Base-by-base conservation (phyloP, 208 protist species). In the Leptomonas pyrrhocoris region DNA sequence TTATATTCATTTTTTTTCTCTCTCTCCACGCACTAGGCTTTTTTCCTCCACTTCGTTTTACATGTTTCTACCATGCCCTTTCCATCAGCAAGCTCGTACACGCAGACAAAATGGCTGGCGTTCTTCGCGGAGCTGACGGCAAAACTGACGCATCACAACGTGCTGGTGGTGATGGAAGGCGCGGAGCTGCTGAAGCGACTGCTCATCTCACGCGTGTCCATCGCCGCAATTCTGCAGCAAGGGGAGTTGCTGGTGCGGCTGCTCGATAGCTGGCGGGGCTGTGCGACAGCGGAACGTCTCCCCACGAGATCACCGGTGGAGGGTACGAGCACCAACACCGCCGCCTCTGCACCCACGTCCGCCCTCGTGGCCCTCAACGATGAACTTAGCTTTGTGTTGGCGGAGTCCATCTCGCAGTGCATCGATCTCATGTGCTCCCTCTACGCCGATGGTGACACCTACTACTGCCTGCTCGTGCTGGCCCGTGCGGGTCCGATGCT, bases 121-220 rank as follows among this genome's bases (percentile, higher is more conserved):
- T 94, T 96, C 55, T 96, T 96, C 62, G 88, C 88, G 2, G 91
- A 94, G 80, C 78, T 96, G 28, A 92, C 84, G 2, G 88, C 88
- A 9, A 92, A 94, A 73, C 66, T 96, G 19, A 89, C 86, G 42
- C 91, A 96, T 50, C 88, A 93, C 81, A 92, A 93, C 57, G 64
- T 85, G 6, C 58, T 90, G 13, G 85, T 94, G 21, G 85, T 85
- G 25, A 77, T 94, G 38, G 91, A 96, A 49, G 90, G 90, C 19
- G 90, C 85, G 36, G 86, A 92, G 74, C 57, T 84, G 58, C 59
- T 96, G 40, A 88, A 88, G 64, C 79, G 90, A 8, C 62, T 94
- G 13, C 81, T 96, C 42, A 61, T 90, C 25, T 85, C 86, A 1
- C 77, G 72, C 19, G 77, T 96, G 8, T 94, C 88, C 34, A 82